Base-by-base conservation (phyloP, 1,284 basidiomycete genomes). In the Lentinus polychrous region DNA sequence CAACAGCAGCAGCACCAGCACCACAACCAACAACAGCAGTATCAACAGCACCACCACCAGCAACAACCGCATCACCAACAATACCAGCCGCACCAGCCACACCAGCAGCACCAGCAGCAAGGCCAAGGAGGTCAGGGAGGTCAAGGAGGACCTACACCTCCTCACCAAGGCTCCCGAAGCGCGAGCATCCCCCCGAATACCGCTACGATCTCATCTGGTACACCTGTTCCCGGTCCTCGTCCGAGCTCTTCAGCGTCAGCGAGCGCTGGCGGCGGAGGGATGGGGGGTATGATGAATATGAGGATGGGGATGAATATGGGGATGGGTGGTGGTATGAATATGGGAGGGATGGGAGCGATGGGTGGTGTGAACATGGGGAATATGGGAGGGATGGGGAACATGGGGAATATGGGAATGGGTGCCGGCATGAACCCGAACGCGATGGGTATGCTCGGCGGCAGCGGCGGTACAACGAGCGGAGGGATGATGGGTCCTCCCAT, bases 401-500 rank as follows among this genome's bases (percentile, higher is more conserved):
- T 50, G 52, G 45, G 47, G 14, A 32, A 15, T 17, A 43, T 43
- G 23, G 42, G 42, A 3, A 15, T 12, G 18, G 33, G 20, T 27
- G 35, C 27, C 27, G 27, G 38, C 23, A 27, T 27, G 27, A 34
- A 33, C 11, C 32, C 15, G 44, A 40, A 27, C 31, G 52, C 8
- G 46, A 55, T 49, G 54, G 52, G 33, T 56, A 57, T 23, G 55
- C 52, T 4, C 27, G 27, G 27, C 4, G 52, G 55, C 18, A n/a
- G n/a, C n/a, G n/a, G n/a, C n/a, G n/a, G n/a, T n/a, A n/a, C n/a
- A n/a, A n/a, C n/a, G n/a, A n/a, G n/a, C n/a, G 54, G 55, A 2
- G 57, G 60, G 8, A 53, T 57, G 56, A 62, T 62, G 61, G 59
- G 60, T 23, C 61, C 60, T 12, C 59, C 61, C 34, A 47, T 54